Conservation (phyloP, 768 basidiomycete species). For the Boletus subcaerulescens region DNA sequence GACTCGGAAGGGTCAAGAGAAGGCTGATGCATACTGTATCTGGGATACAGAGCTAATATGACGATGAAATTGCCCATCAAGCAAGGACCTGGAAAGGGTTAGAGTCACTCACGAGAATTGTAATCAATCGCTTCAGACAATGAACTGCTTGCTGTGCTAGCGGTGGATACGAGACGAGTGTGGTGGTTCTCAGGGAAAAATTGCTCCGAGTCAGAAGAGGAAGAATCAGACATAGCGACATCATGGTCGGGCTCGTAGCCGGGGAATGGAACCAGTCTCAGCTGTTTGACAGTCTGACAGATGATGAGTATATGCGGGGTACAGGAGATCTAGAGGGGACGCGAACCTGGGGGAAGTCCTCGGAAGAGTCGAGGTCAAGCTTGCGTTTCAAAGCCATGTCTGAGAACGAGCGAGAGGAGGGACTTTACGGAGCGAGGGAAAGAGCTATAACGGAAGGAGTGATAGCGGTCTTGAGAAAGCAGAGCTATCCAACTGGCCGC, state of each 20-base stretch:
- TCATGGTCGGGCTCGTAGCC: slow-evolving; percentile 61
- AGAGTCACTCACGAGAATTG: slow-evolving; percentile 45
- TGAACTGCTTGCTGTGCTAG: slow-evolving; percentile 52
- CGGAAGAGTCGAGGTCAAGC: slow-evolving; percentile 56
- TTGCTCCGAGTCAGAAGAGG: slow-evolving; percentile 56
- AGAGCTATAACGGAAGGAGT: slow-evolving; percentile 2
- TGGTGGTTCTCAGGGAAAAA: slow-evolving; percentile 53
- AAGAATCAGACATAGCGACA: slow-evolving; percentile 62
- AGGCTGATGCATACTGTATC: slow-evolving; percentile 63
- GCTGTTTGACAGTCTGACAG: slow-evolving; percentile 57
- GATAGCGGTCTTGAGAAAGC: slow-evolving; percentile 26
- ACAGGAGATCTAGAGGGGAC: slow-evolving; percentile 16
- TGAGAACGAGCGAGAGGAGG: slow-evolving; percentile 10
- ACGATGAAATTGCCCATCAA: not conserved
- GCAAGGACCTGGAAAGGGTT: not conserved
- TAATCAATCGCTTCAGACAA: slow-evolving; percentile 48
- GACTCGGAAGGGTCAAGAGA: slow-evolving; percentile 49
- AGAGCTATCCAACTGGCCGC: slow-evolving; percentile 19
- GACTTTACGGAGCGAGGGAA: slow-evolving; percentile 1
- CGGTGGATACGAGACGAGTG: slow-evolving; percentile 61
- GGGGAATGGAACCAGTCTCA: slow-evolving; percentile 76
- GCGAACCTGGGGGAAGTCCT: slow-evolving; percentile 47
- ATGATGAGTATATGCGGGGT: slow-evolving; percentile 15
- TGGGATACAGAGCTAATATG: slow-evolving; percentile 47
- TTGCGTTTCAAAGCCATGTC: slow-evolving; percentile 77